Percentiles rank a stretch among this genome's conserved stretches.
These are phyloP conservation scores for Neltuma alba DNA, from an alignment of 306 rosid genomes.

Conservation along the genomic window DNA sequence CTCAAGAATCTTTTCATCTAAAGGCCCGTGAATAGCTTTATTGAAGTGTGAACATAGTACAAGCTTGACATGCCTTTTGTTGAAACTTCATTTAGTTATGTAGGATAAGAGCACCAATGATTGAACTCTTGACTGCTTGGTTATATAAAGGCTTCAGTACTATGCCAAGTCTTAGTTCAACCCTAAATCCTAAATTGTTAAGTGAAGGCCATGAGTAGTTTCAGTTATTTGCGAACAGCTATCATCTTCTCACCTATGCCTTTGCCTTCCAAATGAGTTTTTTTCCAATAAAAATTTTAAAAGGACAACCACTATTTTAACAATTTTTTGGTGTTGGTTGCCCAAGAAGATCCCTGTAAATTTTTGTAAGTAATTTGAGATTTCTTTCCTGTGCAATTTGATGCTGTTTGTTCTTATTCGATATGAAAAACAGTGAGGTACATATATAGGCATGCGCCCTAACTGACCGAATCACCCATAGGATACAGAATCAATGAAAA, in stretches of 20 bases:
- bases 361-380: background rate
- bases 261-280: background rate
- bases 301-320: background rate
- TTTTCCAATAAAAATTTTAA: no score
- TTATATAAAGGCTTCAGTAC: background rate
- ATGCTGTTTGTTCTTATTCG: no score
- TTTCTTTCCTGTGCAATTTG: no score
- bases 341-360: background rate
- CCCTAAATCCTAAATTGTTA: background rate
- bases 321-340: background rate
- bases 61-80: background rate
- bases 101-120: background rate
- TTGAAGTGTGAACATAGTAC: background rate
- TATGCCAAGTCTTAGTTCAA: background rate
- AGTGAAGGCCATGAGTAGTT: background rate
- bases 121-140: background rate
- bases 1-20: background rate
- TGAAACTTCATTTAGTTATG: constrained; percentile 1
- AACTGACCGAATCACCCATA: no score
- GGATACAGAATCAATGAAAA: no score
- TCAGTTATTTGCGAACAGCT: background rate
- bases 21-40: background rate
- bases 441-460: no score
- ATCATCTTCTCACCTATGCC: background rate
- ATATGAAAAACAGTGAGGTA: no score